Evolutionary conservation across 192 early-diverging fungal species (phyloP).

Genomic region (Gamsiella multidivaricata): DNA sequence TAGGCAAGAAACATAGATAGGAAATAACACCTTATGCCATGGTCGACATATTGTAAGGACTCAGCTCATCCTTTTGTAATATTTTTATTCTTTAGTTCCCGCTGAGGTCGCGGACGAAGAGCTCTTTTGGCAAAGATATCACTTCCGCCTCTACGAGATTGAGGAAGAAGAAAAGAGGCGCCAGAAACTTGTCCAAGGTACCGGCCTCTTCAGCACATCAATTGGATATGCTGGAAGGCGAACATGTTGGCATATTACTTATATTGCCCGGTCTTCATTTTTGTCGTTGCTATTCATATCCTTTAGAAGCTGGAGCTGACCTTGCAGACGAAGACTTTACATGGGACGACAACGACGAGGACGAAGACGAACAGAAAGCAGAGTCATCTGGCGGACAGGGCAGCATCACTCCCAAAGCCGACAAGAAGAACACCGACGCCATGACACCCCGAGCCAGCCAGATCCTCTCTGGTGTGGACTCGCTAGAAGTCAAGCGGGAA

Average conservation of each 20-base stretch:
- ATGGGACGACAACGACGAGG: slow-evolving; percentile 51
- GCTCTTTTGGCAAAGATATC: slow-evolving; percentile 63
- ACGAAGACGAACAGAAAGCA: slow-evolving; percentile 28
- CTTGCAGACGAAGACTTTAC: slow-evolving; percentile 48
- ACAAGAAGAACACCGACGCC: slow-evolving; percentile 13
- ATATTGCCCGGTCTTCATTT: too few relatives aligned
- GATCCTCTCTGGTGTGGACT: neutral
- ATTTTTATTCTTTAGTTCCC: slow-evolving; percentile 45
- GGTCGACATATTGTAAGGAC: too few relatives aligned
- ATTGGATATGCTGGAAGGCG: too few relatives aligned
- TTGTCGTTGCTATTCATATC: neutral
- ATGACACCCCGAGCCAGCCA: slow-evolving; percentile 29
- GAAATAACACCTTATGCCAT: neutral
- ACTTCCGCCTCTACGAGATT: slow-evolving; percentile 60
- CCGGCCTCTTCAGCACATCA: neutral
- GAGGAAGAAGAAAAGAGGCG: slow-evolving; percentile 67
- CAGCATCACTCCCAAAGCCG: slow-evolving; percentile 44
- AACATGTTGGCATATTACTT: neutral
- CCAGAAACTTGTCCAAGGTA: slow-evolving; percentile 60
- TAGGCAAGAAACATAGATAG: slow-evolving; percentile 37
- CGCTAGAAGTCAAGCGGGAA: slow-evolving; percentile 23
- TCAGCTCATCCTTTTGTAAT: neutral
- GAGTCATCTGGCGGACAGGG: slow-evolving; percentile 28
- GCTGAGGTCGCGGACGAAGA: slow-evolving; percentile 57
- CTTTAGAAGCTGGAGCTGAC: slow-evolving; percentile 35